phyloP scores from a whole-genome alignment of 306 rosid genomes.

The Cucurbita moschata region DNA sequence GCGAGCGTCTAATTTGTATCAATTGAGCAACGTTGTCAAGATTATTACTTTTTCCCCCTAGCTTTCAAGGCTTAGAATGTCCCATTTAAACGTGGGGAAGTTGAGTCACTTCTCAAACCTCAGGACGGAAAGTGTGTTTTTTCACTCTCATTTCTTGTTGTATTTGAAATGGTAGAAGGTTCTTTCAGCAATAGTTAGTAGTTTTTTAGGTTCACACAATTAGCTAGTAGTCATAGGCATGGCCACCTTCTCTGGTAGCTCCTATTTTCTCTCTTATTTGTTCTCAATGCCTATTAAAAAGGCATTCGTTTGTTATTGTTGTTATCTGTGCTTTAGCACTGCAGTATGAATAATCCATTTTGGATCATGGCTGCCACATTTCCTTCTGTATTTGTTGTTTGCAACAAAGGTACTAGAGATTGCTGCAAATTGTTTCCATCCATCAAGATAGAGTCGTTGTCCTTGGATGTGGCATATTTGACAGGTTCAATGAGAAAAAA shows the following conservation, averaged over 20 bases:
- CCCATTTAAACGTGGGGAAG: neutral
- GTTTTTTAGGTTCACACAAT: neutral
- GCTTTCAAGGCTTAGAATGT: neutral
- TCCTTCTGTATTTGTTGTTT: neutral
- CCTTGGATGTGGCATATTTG: neutral
- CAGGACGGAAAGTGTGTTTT: neutral
- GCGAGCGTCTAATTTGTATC: neutral
- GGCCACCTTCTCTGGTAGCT: neutral
- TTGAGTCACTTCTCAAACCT: neutral
- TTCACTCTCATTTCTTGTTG: neutral
- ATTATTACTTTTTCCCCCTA: neutral
- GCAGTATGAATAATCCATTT: neutral
- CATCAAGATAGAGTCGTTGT: neutral
- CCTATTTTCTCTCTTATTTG: neutral
- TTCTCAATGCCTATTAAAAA: neutral
- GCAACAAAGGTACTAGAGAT: neutral
- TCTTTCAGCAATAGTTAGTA: neutral
- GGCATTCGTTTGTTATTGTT: neutral
- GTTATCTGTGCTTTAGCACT: neutral
- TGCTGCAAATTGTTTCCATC: neutral
- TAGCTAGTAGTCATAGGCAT: neutral
- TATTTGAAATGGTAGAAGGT: neutral
- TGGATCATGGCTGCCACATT: neutral
- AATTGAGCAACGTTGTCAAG: neutral
- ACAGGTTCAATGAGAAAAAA: neutral